These are phyloP conservation scores for Sphaerobolus stellatus DNA, from an alignment of 1,284 basidiomycete species.

Conservation along the genomic window DNA sequence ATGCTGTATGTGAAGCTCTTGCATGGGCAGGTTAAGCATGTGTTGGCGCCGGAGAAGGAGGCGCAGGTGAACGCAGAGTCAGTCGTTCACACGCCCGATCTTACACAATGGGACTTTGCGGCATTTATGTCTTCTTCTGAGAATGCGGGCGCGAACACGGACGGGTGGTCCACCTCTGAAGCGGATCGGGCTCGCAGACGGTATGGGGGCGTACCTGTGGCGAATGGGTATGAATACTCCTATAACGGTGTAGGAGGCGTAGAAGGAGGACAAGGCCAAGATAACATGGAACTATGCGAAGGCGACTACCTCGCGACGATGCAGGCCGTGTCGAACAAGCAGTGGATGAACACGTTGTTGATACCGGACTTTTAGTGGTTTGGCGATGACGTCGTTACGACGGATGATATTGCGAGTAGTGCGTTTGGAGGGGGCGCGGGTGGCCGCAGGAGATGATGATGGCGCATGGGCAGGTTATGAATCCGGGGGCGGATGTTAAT, in stretches of 20 bases:
- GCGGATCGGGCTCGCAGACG: background rate
- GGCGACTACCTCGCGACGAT: conserved; percentile 12
- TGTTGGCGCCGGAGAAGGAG: too few species aligned
- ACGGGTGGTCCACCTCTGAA: background rate
- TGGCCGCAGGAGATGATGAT: too few species aligned
- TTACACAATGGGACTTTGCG: background rate
- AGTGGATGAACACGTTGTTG: conserved; percentile 9
- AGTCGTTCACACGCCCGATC: background rate
- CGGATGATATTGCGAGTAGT: too few species aligned
- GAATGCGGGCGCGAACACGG: background rate
- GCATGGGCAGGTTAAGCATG: background rate
- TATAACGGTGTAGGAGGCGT: too few species aligned
- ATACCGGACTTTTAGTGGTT: conserved; percentile 11
- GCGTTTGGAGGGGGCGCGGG: too few species aligned
- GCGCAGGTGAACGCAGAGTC: too few species aligned
- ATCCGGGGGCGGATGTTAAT: too few species aligned
- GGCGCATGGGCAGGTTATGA: too few species aligned
- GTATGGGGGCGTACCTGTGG: too few species aligned
- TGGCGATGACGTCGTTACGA: conserved; percentile 2
- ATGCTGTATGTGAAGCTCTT: conserved; percentile 18
- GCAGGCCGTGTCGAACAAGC: conserved; percentile 9
- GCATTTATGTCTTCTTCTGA: too few species aligned
- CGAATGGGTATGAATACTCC: too few species aligned
- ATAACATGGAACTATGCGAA: conserved; percentile 11
- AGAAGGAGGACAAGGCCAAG: background rate